Percentiles rank a stretch among this genome's conserved stretches.
phyloP scores from a whole-genome alignment of 2,329 filamentous ascomycete species.

The Fusarium sp. region DNA sequence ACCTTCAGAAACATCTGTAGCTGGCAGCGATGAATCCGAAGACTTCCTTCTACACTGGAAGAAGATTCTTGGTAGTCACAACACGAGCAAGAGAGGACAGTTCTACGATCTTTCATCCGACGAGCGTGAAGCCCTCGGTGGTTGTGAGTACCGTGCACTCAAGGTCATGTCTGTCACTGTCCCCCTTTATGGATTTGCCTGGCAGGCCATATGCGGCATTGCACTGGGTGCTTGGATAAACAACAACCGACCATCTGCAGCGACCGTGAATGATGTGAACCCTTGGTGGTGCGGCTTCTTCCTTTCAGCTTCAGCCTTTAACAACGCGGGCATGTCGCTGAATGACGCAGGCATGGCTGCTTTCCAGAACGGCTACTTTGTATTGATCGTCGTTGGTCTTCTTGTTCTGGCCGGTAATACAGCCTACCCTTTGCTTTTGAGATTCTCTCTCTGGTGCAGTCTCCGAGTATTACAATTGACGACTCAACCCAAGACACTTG shows the following conservation, averaged over 20 bases:
- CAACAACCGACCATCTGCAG: conserved; percentile 59
- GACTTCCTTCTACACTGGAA: conserved; percentile 48
- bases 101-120: conserved; percentile 64
- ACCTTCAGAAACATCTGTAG: conserved; percentile 38
- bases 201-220: conserved; percentile 69
- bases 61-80: conserved; percentile 51
- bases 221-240: conserved; percentile 71
- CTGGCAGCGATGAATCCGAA: conserved; percentile 40
- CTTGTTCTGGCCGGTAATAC: conserved; percentile 74
- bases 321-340: conserved; percentile 77
- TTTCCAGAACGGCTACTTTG: conserved; percentile 64
- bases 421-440: conserved; percentile 71
- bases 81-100: conserved; percentile 63
- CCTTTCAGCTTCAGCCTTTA: conserved; percentile 75
- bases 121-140: conserved; percentile 68
- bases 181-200: conserved; percentile 68
- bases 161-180: conserved; percentile 68
- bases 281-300: conserved; percentile 77
- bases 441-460: conserved; percentile 67
- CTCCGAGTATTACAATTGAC: conserved; percentile 54
- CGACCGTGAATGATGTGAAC: conserved; percentile 67
- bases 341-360: conserved; percentile 74
- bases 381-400: conserved; percentile 64
- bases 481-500: conserved; percentile 52
- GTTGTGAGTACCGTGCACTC: conserved; percentile 72